Evolutionary conservation across 805 yeast species (phyloP).

Genomic region (Candida taoyuanica): DNA sequence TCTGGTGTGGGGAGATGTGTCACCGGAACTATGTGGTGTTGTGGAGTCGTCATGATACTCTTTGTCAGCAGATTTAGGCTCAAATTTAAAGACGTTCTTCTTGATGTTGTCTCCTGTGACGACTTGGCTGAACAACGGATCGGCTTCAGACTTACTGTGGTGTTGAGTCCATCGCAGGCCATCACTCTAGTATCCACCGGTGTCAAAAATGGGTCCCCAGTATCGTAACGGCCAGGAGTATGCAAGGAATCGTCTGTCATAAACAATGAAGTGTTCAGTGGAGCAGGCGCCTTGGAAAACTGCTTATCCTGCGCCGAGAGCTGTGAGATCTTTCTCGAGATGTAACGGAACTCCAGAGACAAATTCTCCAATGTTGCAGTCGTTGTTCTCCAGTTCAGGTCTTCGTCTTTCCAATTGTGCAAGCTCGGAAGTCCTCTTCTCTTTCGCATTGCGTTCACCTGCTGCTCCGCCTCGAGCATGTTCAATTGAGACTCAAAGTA

Average conservation of each 20-base stretch:
- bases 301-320: conserved; percentile 7
- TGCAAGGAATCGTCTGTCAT: too few species aligned
- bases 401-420: conserved; percentile 29
- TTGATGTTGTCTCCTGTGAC: conserved; percentile 1
- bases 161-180: neutral
- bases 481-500: conserved; percentile 29
- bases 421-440: conserved; percentile 15
- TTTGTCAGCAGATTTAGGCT: conserved; percentile 9
- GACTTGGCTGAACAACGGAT: conserved; percentile 16
- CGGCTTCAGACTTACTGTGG: conserved; percentile 12
- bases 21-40: neutral
- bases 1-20: conserved; percentile 15
- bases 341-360: conserved; percentile 35
- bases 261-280: neutral
- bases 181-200: conserved; percentile 1
- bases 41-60: conserved; percentile 5
- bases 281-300: neutral
- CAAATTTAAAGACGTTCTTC: conserved; percentile 8
- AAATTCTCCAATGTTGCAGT: conserved; percentile 43
- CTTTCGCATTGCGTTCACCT: conserved; percentile 11
- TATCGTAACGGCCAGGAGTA: neutral
- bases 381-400: conserved; percentile 40
- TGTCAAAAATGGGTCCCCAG: neutral
- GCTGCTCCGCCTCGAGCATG: conserved; percentile 23
- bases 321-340: conserved; percentile 22